phyloP scores from a whole-genome alignment of 2,329 filamentous ascomycete genomes.

The Colletotrichum sp. region DNA sequence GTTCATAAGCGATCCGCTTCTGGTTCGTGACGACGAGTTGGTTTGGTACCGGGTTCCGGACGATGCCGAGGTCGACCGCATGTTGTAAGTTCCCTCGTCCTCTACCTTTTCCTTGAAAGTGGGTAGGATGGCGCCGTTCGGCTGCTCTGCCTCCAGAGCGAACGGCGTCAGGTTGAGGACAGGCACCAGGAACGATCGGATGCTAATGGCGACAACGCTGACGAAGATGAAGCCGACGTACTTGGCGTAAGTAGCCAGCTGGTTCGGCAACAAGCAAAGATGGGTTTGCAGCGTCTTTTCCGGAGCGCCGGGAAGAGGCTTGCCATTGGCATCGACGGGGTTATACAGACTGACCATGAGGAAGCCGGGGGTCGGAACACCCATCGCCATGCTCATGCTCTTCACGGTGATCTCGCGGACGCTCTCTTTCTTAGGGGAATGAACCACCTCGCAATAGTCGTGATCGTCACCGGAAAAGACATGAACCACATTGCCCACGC shows the following conservation, averaged over 20 bases:
- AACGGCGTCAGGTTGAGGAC: slow-evolving; percentile 59
- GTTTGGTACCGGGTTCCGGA: slow-evolving; percentile 39
- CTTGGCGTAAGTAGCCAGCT: slow-evolving; percentile 81
- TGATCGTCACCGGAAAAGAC: slow-evolving; percentile 97
- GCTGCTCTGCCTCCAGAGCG: slow-evolving; percentile 49
- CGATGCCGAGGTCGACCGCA: slow-evolving; percentile 30
- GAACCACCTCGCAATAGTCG: slow-evolving; percentile 92
- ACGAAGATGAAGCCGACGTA: slow-evolving; percentile 72
- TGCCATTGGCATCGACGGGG: slow-evolving; percentile 71
- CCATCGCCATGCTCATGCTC: slow-evolving; percentile 95
- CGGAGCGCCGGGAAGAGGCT: slow-evolving; percentile 47
- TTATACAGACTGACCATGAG: slow-evolving; percentile 92
- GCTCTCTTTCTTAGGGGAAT: slow-evolving; percentile 70
- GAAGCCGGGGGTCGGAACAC: slow-evolving; percentile 86
- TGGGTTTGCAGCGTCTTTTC: slow-evolving; percentile 80
- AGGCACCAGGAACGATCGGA: slow-evolving; percentile 63
- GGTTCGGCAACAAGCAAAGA: slow-evolving; percentile 88
- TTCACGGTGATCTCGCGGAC: slow-evolving; percentile 92
- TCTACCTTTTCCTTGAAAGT: slow-evolving; percentile 61
- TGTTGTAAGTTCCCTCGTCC: slow-evolving; percentile 40
- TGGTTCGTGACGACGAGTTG: slow-evolving; percentile 23
- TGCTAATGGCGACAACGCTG: slow-evolving; percentile 53
- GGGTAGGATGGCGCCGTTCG: slow-evolving; percentile 41
- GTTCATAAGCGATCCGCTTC: slow-evolving; percentile 31
- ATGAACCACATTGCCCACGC: slow-evolving; percentile 80